phyloP scores from a whole-genome alignment of 2,329 filamentous ascomycete species.

The Talaromyces albobiverticillius region DNA sequence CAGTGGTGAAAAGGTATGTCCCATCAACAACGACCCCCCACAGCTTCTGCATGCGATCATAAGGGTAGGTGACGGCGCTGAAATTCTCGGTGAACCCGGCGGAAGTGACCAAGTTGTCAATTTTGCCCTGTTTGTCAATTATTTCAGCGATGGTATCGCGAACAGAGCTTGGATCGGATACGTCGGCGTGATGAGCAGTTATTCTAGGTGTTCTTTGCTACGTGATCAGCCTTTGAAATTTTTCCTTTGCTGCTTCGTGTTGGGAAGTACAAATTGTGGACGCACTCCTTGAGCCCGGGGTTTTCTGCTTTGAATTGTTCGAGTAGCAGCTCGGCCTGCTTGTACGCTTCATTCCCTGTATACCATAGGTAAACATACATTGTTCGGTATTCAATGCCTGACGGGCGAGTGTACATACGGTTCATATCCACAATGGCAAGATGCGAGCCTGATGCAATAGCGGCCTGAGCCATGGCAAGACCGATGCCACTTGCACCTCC shows the following conservation, averaged over 20 bases:
- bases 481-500: slow-evolving; percentile 87
- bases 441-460: slow-evolving; percentile 83
- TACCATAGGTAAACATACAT: not conserved
- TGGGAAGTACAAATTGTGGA: too few relatives aligned
- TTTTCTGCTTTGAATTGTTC: slow-evolving; percentile 76
- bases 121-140: slow-evolving; percentile 69
- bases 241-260: too few relatives aligned
- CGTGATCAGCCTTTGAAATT: too few relatives aligned
- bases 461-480: slow-evolving; percentile 86
- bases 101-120: slow-evolving; percentile 92
- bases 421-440: slow-evolving; percentile 93
- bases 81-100: slow-evolving; percentile 97
- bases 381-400: too few relatives aligned
- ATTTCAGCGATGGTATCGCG: slow-evolving; percentile 69
- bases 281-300: slow-evolving; percentile 66
- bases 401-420: too few relatives aligned
- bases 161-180: slow-evolving; percentile 76
- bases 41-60: slow-evolving; percentile 87
- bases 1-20: slow-evolving; percentile 82
- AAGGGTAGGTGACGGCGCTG: slow-evolving; percentile 83
- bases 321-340: slow-evolving; percentile 70
- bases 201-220: slow-evolving; percentile 67
- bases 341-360: slow-evolving; percentile 78
- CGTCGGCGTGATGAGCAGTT: slow-evolving; percentile 87
- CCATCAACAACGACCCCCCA: slow-evolving; percentile 94